phyloP scores from a whole-genome alignment of 345 rosid species.

The Linum lewisii region DNA sequence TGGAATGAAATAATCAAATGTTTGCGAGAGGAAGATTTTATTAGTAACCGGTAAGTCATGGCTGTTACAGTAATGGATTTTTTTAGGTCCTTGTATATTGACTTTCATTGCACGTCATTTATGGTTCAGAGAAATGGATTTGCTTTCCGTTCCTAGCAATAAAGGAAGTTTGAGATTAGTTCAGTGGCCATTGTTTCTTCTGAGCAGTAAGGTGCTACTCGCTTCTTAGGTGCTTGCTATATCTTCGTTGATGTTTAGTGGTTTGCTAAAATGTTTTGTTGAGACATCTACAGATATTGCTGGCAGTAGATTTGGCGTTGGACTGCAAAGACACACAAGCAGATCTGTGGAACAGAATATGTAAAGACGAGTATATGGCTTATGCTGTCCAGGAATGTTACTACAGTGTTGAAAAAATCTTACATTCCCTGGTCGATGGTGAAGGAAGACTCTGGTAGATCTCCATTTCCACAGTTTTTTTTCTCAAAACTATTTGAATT shows the following conservation, averaged over 20 bases:
- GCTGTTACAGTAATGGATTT: constrained; percentile 3
- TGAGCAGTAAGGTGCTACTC: constrained; percentile 79
- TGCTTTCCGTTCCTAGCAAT: constrained; percentile 89
- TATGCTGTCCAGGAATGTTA: constrained; percentile 97
- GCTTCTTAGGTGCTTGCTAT: constrained; percentile 1
- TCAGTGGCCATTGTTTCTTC: constrained; percentile 98
- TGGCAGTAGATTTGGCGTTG: constrained; percentile 91
- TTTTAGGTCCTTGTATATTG: not conserved
- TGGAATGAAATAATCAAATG: constrained; percentile 97
- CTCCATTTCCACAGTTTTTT: not conserved
- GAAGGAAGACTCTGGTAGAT: constrained; percentile 91
- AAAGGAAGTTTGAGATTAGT: constrained; percentile 82
- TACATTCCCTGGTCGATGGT: constrained; percentile 76
- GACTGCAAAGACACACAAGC: constrained; percentile 79
- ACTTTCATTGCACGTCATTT: constrained; percentile 4
- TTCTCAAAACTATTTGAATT: not conserved
- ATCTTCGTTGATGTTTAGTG: not conserved
- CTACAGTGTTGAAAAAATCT: constrained; percentile 68
- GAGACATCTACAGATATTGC: constrained; percentile 50
- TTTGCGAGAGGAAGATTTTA: constrained; percentile 92
- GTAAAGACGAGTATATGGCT: constrained; percentile 92
- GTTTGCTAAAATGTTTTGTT: constrained; percentile 5
- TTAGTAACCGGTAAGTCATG: constrained; percentile 65
- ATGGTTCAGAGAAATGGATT: constrained; percentile 82
- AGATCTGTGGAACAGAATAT: constrained; percentile 71